Conservation (phyloP, 2,329 filamentous ascomycete genomes). For the Fusarium subglutinans region DNA sequence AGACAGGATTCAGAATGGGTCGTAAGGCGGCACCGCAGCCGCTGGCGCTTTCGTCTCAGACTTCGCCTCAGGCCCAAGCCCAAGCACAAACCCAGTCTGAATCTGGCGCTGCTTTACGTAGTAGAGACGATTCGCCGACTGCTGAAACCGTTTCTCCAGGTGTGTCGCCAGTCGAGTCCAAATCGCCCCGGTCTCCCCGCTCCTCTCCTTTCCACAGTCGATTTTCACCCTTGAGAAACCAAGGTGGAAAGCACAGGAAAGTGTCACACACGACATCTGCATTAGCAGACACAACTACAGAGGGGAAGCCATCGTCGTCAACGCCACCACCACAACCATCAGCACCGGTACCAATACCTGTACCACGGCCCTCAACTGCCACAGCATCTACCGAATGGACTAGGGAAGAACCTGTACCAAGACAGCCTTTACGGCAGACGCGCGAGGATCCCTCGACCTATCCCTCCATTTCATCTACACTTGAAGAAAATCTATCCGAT, state of each 20-base stretch:
- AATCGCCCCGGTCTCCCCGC: conserved; percentile 55
- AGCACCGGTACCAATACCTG: not conserved
- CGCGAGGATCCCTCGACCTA: conserved; percentile 40
- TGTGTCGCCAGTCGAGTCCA: conserved; percentile 49
- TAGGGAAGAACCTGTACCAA: conserved; percentile 36
- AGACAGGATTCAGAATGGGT: conserved; percentile 56
- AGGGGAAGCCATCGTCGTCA: conserved; percentile 1
- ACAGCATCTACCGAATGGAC: conserved; percentile 26
- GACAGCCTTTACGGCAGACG: conserved; percentile 41
- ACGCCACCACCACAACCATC: not conserved
- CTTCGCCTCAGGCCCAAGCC: conserved; percentile 19
- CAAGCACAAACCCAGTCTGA: conserved; percentile 26
- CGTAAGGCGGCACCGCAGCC: conserved; percentile 68
- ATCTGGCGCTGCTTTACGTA: conserved; percentile 51
- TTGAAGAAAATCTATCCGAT: conserved; percentile 35
- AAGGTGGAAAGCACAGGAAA: conserved; percentile 38
- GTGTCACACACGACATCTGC: conserved; percentile 37
- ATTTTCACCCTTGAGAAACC: conserved; percentile 49
- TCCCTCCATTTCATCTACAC: conserved; percentile 42
- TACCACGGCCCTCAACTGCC: conserved; percentile 25
- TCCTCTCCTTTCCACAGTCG: conserved; percentile 57
- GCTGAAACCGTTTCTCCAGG: conserved; percentile 45
- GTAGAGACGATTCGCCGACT: conserved; percentile 43
- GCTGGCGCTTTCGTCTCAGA: conserved; percentile 55
- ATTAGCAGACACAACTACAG: conserved; percentile 17